phyloP scores from a whole-genome alignment of 305 asterid species.

The Fraxinus greggii region DNA sequence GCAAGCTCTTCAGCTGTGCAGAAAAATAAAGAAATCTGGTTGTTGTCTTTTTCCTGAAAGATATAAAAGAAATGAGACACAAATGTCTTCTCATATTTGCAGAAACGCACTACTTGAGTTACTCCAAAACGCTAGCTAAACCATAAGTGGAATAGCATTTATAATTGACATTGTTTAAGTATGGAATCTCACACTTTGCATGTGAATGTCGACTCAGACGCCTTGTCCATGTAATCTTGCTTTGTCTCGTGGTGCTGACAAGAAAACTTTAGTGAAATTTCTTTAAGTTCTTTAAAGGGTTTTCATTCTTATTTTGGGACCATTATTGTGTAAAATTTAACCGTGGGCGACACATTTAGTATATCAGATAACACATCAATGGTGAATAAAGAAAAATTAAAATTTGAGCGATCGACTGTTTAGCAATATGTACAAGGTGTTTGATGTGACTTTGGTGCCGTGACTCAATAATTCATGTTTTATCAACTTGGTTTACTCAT shows the following conservation, averaged over 20 bases:
- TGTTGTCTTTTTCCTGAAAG: background rate
- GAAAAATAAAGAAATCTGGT: background rate
- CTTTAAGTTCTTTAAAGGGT: background rate
- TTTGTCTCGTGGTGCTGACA: background rate
- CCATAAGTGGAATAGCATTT: constrained; percentile 25
- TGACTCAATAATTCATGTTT: background rate
- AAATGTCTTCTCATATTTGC: background rate
- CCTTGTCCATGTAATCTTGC: constrained; percentile 9
- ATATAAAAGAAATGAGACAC: background rate
- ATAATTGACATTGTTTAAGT: background rate
- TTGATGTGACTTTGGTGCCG: constrained; percentile 17
- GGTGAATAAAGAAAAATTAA: background rate
- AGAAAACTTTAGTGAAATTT: background rate
- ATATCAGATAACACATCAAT: background rate
- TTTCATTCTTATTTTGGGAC: background rate
- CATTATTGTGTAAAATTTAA: background rate
- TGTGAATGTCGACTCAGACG: constrained; percentile 32
- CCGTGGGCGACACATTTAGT: background rate
- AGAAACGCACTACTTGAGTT: background rate
- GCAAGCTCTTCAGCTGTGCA: background rate
- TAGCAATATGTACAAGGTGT: background rate
- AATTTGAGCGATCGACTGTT: background rate
- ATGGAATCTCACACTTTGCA: background rate
- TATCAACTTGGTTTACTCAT: background rate
- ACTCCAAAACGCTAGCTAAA: constrained; percentile 16